Base-by-base conservation (phyloP, 2,329 filamentous ascomycete species). In the Aspergillus sclerotialis region DNA sequence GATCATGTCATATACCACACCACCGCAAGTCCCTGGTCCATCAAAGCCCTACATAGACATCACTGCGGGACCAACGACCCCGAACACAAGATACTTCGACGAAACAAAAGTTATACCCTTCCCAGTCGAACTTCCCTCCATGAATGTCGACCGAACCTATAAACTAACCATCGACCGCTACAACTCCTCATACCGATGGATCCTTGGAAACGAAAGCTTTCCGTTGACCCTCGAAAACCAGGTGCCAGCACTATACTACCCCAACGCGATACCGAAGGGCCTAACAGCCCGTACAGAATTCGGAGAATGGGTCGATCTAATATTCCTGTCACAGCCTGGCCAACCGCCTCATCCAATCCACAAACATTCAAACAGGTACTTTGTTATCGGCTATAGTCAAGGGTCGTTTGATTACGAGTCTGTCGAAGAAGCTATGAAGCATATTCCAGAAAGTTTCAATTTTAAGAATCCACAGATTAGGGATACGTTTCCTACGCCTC, bases 321-420 rank as follows among this genome's bases (percentile, higher is more conserved):
- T 79, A 62, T 76, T 38, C 54, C 65, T 18, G 57, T 69, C 2
- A 50, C 54, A n/a, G 49, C 49, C 56, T 4, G 58, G 70, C 5
- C 71, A 76, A 46, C 74, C 70, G 4, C 62, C 71, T 7, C 78
- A 82, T 38, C 72, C 75, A 0, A 73, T 82, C 32, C 78, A 82
- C 65, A 80, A 80, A 60, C 78, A 82, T 55, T 70, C 71, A 30
- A 75, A 71, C 46, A 78, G 76, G 50, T 75, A 73, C 58, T 80
- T 67, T 45, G 56, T 70, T 13, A 65, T 82, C 21, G 78, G 77
- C 1, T 38, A 56, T 0, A 77, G 75, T 2, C 45, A 44, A 0
- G 73, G 74, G 0, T 35, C 43, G 1, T 82, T 74, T 49, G 66
- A 60, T 9, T 81, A 71, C 64, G 52, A 50, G 2, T 68, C 64